phyloP scores from a whole-genome alignment of 1,284 basidiomycete genomes.

The Thelephora terrestris region DNA sequence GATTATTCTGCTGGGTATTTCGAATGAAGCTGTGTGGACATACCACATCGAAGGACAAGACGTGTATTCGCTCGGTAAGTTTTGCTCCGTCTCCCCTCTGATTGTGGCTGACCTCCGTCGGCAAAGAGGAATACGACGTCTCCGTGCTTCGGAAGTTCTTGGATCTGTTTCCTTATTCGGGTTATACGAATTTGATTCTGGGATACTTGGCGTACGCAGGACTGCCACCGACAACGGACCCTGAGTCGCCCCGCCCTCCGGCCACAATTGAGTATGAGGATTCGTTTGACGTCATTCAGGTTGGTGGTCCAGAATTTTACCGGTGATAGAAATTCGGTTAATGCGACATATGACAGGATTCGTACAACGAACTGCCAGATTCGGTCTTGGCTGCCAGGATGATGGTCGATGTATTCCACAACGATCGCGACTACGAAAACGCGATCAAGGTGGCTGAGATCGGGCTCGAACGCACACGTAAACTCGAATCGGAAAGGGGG shows the following conservation, averaged over 20 bases:
- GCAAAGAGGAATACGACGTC: constrained; percentile 54
- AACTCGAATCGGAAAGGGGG: constrained; percentile 52
- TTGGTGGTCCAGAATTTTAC: constrained; percentile 34
- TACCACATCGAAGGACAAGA: constrained; percentile 74
- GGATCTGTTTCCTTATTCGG: constrained; percentile 54
- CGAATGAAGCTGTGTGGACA: constrained; percentile 73
- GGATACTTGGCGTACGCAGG: constrained; percentile 61
- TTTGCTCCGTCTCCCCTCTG: constrained; percentile 1
- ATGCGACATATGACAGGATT: constrained; percentile 36
- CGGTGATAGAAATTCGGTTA: background rate
- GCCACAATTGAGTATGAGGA: constrained; percentile 26
- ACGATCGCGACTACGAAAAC: constrained; percentile 71
- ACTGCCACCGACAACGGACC: constrained; percentile 35
- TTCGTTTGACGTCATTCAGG: constrained; percentile 35
- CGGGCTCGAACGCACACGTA: constrained; percentile 50
- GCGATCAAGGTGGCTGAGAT: constrained; percentile 63
- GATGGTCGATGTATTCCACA: constrained; percentile 60
- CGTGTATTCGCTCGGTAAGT: constrained; percentile 55
- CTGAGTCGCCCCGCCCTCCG: constrained; percentile 7
- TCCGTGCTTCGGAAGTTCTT: constrained; percentile 56
- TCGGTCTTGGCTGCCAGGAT: constrained; percentile 71
- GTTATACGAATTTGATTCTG: constrained; percentile 48
- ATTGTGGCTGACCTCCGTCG: constrained; percentile 1
- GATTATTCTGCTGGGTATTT: constrained; percentile 62
- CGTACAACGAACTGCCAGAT: constrained; percentile 41